Evolutionary conservation across 305 asterid species (phyloP), one percentile per base, ranked within the genome.

Genomic region (Salvia sclarea): DNA sequence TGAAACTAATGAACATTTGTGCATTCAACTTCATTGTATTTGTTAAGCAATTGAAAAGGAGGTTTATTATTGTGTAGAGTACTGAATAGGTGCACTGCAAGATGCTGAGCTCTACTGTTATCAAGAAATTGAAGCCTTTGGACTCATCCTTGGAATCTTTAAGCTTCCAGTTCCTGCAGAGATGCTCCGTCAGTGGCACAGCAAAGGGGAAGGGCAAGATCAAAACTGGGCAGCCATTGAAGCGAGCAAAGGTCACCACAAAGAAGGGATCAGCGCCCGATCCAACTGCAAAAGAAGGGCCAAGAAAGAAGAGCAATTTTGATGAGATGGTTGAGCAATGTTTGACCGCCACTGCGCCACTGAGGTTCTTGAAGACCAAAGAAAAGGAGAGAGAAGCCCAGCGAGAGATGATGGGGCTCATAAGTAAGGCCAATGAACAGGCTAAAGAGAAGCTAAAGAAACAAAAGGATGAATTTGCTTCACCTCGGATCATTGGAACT

Each of bases 111-210:
- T 71, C 83, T 18, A 55, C 81, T 0, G 70, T 83, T 57, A 44
- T 82, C 62, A 74, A 76, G 76, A 92, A 82, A 69, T 50, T 80
- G 75, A 83, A 77, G 61, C 80, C 80, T 49, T 66, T 72, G 74
- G 48, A 62, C 24, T 74, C 90, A 13, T 79, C 86, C 1, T 11
- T 83, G 64, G 83, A 81, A 66, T 74, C 82, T 7, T 59, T 86
- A 7, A 73, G 86, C 74, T 75, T 57, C 73, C 95, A 83, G 62
- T 75, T 90, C 47, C 47, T 82, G 21, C 97, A 90, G 63, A 76
- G 90, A 73, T 90, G 98, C 72, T 81, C 80, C 1, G 97, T 92
- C 52, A 93, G 96, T 72, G 83, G 97, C 48, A 93, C 97, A 4
- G 95, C 97, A 0, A 92, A 90, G 73, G 98, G 98, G 3, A 93